Conservation (phyloP, 2,329 filamentous ascomycete species). For the Leptosphaerulina australis region DNA sequence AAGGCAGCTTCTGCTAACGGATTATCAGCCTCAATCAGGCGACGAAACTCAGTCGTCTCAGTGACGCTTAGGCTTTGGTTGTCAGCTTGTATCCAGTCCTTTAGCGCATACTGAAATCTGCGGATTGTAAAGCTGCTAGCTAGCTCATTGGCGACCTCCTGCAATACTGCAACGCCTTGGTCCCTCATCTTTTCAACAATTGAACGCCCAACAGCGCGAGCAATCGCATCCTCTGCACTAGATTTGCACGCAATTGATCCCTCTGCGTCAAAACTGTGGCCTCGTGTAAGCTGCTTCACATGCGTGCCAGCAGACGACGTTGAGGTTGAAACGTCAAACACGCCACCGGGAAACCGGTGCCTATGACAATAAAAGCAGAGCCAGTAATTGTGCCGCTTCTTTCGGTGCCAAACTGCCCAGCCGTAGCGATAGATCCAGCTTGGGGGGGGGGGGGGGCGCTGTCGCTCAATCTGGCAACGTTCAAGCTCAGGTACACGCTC, state of each 20-base stretch:
- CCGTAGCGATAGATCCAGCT: conserved; percentile 12
- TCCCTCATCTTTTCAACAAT: neutral
- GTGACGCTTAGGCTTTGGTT: conserved; percentile 5
- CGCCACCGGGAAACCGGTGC: neutral
- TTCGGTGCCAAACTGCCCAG: conserved; percentile 13
- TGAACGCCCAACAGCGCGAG: neutral
- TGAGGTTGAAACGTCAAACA: neutral
- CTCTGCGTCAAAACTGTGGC: too few species aligned
- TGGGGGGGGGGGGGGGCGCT: too few species aligned
- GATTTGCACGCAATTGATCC: too few species aligned
- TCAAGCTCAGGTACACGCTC: conserved; percentile 15
- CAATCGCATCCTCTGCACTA: neutral
- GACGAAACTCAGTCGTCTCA: conserved; percentile 3
- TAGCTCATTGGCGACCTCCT: conserved; percentile 1
- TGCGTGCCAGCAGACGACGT: neutral
- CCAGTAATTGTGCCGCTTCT: conserved; percentile 5
- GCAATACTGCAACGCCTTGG: neutral
- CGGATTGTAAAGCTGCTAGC: neutral
- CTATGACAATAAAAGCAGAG: conserved; percentile 5
- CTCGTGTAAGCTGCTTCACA: neutral
- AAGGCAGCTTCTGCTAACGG: conserved; percentile 6
- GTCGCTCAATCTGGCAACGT: conserved; percentile 5
- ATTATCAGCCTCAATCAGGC: conserved; percentile 8
- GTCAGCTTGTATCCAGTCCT: conserved; percentile 1
- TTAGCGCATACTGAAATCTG: neutral